These are phyloP conservation scores for Sphagnurus paluster DNA, from an alignment of 1,284 basidiomycete species.

Conservation along the genomic window DNA sequence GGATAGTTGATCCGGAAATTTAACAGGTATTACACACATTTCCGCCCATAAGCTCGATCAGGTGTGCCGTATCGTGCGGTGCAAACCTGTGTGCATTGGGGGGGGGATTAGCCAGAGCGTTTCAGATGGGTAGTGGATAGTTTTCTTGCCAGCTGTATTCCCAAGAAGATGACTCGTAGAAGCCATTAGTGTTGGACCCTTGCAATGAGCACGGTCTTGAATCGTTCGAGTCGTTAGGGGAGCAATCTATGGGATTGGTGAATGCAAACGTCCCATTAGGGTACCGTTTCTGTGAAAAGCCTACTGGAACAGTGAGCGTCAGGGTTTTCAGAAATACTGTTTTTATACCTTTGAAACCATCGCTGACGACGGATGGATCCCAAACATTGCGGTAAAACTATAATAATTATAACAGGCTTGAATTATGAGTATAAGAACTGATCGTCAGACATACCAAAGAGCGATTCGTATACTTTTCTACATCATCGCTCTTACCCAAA, in stretches of 20 bases:
- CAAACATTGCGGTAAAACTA: too few species aligned
- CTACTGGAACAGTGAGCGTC: conserved; percentile 28
- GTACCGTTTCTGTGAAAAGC: too few species aligned
- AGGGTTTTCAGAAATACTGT: conserved; percentile 38
- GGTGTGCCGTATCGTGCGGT: conserved; percentile 50
- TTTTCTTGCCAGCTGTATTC: conserved; percentile 22
- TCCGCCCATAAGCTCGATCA: conserved; percentile 55
- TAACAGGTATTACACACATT: conserved; percentile 34
- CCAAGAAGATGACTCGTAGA: conserved; percentile 47
- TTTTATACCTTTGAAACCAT: conserved; percentile 50
- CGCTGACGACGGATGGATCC: conserved; percentile 44
- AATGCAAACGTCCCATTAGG: conserved; percentile 62
- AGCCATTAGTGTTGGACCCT: conserved; percentile 57
- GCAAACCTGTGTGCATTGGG: conserved; percentile 50
- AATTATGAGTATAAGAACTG: too few species aligned
- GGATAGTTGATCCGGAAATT: conserved; percentile 55
- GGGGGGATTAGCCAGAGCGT: conserved; percentile 51
- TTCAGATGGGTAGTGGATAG: conserved; percentile 33
- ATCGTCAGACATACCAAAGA: conserved; percentile 50
- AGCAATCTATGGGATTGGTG: conserved; percentile 68
- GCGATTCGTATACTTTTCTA: conserved; percentile 24
- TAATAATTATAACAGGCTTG: too few species aligned
- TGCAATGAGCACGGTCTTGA: conserved; percentile 65
- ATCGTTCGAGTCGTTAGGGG: conserved; percentile 54
- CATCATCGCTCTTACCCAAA: conserved; percentile 39